Base-by-base conservation (phyloP, 495 filamentous ascomycete species). In the Lineolata rhizophorae region DNA sequence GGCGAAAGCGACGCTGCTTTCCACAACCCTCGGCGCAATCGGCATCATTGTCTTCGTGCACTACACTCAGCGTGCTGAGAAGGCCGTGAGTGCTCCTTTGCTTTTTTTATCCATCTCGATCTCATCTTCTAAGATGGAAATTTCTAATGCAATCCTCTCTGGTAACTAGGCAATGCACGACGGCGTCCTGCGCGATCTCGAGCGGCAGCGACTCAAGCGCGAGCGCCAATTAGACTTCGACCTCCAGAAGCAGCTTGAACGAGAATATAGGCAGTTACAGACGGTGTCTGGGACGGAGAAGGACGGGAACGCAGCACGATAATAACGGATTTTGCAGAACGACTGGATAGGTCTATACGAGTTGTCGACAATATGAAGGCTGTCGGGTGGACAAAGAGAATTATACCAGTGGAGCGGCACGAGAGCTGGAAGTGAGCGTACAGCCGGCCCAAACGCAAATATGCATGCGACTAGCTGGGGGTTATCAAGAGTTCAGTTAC, bases 141-240 rank as follows among this genome's bases (percentile, higher is more conserved):
- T 35, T 36, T n/a, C n/a, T n/a, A n/a, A n/a, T 35, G 9, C 22
- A 30, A 30, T 38, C 31, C 32, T 30, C 41, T 40, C 35, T 36
- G 17, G 24, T 18, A 20, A 17, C 24, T 47, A 92, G 85, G 77
- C 80, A 26, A 99, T 99, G 87, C 87, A 99, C 48, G 67, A 69
- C 35, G 90, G 90, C 11, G 87, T 99, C 5, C 59, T 94, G 42
- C 77, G 84, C 27, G 90, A 95, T 43, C 77, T 92, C 59, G 84
- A 95, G 45, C 85, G 91, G 50, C 83, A 92, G 46, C 69, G 74
- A 20, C 46, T 94, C 30, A 92, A 93, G 56, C 63, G 65, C 41
- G 56, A 60, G 37, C 71, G 90, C 15, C 76, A 83, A 51, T 67
- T 77, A 34, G 90, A 99, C 38, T 99, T 95, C 44, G 81, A 93